Evolutionary conservation across 2,329 filamentous ascomycete species (phyloP).

Genomic region (Ophiostoma fasciatum): DNA sequence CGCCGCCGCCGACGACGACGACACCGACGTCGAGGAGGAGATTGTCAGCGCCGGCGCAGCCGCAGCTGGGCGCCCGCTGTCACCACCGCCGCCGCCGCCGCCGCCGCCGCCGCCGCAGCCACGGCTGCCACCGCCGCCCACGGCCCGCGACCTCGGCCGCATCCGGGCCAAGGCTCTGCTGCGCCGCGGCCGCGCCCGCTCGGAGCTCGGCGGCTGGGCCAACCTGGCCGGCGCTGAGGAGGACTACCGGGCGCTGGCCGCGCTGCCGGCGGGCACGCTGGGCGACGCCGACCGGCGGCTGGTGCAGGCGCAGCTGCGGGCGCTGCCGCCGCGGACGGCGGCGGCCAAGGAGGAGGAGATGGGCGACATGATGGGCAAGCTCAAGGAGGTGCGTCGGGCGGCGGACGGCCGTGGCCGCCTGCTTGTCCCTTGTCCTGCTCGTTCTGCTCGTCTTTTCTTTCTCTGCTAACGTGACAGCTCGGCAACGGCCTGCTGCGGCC

Average conservation of each 20-base stretch:
- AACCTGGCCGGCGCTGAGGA: slow-evolving; percentile 62
- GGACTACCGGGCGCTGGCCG: slow-evolving; percentile 58
- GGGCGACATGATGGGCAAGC: slow-evolving; percentile 93
- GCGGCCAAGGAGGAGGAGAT: slow-evolving; percentile 75
- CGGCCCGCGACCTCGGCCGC: slow-evolving; percentile 49
- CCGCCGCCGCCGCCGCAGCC: slow-evolving; percentile 4
- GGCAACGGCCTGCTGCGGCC: slow-evolving; percentile 87
- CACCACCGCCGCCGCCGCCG: slow-evolving; percentile 7
- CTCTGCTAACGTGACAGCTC: slow-evolving; percentile 30
- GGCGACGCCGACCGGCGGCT: slow-evolving; percentile 50
- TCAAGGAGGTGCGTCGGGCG: slow-evolving; percentile 57
- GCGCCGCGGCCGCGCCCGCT: slow-evolving; percentile 58
- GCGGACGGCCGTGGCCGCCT: too few species aligned
- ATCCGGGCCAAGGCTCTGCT: slow-evolving; percentile 75
- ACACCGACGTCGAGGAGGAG: slow-evolving; percentile 36
- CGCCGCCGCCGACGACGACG: slow-evolving; percentile 26
- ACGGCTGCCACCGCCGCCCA: slow-evolving; percentile 12
- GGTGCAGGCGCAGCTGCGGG: slow-evolving; percentile 49
- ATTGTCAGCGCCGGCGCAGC: slow-evolving; percentile 45
- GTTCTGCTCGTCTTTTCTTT: background rate
- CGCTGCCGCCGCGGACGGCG: slow-evolving; percentile 54
- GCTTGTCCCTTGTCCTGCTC: too few species aligned
- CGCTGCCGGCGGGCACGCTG: slow-evolving; percentile 29
- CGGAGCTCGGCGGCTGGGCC: slow-evolving; percentile 62
- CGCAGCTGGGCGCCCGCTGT: slow-evolving; percentile 27